Evolutionary conservation across 257 asterid species (phyloP), one percentile per base, ranked within the genome.

Genomic region (Thymus mandschuricus): DNA sequence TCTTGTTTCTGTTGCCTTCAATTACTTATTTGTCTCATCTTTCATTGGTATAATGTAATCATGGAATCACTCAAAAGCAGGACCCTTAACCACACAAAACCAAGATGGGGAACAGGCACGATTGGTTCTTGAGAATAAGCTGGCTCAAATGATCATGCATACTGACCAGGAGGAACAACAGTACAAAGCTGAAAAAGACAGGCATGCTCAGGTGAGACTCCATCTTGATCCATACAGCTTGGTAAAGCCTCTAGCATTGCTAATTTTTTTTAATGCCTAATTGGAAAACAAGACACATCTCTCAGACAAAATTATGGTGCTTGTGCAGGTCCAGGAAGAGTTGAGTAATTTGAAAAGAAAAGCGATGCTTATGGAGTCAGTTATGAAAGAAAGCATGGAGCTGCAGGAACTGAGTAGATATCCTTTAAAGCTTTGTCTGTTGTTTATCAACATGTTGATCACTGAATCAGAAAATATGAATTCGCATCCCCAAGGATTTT

Each of bases 271-370:
- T 60, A 41, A 38, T 38, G 49, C 60, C 41, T 59, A 50, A 52
- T 40, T 60, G 69, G 40, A 38, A 6, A 66, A 38, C 45, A 55
- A 38, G 65, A 43, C 4, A n/a, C 6, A 10, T 44, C 12, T 1
- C 49, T 44, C 31, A 49, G 34, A 54, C 48, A 52, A 73, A 67
- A 45, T 62, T 68, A 44, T 74, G 84, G 76, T 63, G 57, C 56
- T 71, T 63, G 46, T 67, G 78, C 88, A 91, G 97, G 66, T 84
- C 48, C 82, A 79, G 74, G 71, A 80, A 60, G 96, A 94, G 82
- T 82, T 94, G 59, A 71, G 28, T 81, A 61, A 66, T 73, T 75
- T 86, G 77, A 87, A 91, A 82, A 84, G 71, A 67, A 84, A 77
- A 81, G 83, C 73, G 27, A 74, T 67, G 54, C 80, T 84, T 46